These are phyloP conservation scores for Climacium dendroides DNA, from an alignment of 225 moss, liverwort and hornwort species.

Conservation along the genomic window DNA sequence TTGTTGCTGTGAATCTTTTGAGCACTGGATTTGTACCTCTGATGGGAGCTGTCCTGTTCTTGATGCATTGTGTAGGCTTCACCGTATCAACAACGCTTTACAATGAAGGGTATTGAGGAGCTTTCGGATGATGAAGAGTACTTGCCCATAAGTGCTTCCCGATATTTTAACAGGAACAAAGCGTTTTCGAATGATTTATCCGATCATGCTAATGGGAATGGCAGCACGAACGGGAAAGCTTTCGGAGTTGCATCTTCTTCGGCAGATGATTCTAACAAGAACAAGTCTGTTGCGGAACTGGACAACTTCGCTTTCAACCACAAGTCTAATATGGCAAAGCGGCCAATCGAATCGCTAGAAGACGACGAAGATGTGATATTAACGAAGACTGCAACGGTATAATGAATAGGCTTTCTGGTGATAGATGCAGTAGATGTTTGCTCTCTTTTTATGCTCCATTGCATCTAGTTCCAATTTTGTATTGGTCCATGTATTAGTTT, in stretches of 20 bases:
- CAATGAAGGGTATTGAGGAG: slow-evolving; percentile 17
- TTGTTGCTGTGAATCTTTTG: background rate
- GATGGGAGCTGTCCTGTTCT: background rate
- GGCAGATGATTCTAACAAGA: background rate
- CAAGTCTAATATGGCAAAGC: slow-evolving; percentile 19
- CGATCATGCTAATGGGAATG: background rate
- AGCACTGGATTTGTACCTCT: background rate
- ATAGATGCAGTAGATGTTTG: background rate
- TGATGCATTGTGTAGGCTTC: background rate
- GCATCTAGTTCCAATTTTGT: background rate
- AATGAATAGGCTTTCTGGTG: background rate
- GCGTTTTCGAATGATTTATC: background rate
- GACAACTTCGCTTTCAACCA: slow-evolving; percentile 16
- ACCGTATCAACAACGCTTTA: background rate
- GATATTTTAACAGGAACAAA: slow-evolving; percentile 10
- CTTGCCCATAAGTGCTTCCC: slow-evolving; percentile 9
- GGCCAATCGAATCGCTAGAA: slow-evolving; percentile 16
- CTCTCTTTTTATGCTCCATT: background rate
- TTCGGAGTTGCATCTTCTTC: background rate
- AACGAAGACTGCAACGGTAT: slow-evolving; percentile 11
- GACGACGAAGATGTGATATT: slow-evolving; percentile 12
- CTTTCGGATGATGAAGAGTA: slow-evolving; percentile 25
- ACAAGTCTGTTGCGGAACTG: slow-evolving; percentile 1
- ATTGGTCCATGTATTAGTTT: background rate
- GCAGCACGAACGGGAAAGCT: background rate